Evolutionary conservation across 1,139 yeast species (phyloP).

Genomic region (Eremothecium cymbalariae): DNA sequence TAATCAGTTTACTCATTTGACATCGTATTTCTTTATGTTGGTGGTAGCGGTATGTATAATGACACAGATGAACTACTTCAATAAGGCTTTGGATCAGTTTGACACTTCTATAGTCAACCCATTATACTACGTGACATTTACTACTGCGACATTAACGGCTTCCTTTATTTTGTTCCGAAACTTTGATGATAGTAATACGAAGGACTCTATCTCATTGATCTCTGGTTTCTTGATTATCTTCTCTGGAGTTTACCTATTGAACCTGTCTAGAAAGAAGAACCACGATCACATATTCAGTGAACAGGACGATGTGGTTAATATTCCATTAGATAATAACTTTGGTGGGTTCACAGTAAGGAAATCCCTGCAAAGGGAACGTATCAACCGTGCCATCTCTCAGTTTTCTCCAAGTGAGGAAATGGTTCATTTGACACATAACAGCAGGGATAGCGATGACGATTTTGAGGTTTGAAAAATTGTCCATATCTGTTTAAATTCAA

Average conservation of each 20-base stretch:
- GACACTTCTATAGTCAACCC: conserved; percentile 92
- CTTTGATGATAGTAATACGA: conserved; percentile 61
- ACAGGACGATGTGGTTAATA: conserved; percentile 57
- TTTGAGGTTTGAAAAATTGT: conserved; percentile 9
- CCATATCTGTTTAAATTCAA: no score
- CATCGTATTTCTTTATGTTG: conserved; percentile 71
- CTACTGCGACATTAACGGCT: conserved; percentile 80
- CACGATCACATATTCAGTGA: conserved; percentile 32
- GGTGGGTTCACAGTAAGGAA: conserved; percentile 68
- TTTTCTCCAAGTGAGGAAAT: conserved; percentile 41
- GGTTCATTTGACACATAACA: conserved; percentile 53
- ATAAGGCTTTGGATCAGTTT: conserved; percentile 86
- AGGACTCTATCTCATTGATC: conserved; percentile 73
- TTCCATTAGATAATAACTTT: conserved; percentile 78
- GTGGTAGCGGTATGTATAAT: conserved; percentile 77
- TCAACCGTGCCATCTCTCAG: conserved; percentile 26
- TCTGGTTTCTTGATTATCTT: conserved; percentile 84
- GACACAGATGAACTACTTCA: conserved; percentile 90
- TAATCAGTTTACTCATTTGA: conserved; percentile 78
- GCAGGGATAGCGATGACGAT: conserved; percentile 51
- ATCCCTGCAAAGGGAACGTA: conserved; percentile 26
- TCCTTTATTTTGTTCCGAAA: conserved; percentile 82
- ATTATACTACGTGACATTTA: conserved; percentile 81
- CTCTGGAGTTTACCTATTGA: conserved; percentile 77
- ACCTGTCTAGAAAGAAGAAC: conserved; percentile 60